phyloP scores from a whole-genome alignment of 176 grass and related monocot genomes.

The Eragrostis curvula region DNA sequence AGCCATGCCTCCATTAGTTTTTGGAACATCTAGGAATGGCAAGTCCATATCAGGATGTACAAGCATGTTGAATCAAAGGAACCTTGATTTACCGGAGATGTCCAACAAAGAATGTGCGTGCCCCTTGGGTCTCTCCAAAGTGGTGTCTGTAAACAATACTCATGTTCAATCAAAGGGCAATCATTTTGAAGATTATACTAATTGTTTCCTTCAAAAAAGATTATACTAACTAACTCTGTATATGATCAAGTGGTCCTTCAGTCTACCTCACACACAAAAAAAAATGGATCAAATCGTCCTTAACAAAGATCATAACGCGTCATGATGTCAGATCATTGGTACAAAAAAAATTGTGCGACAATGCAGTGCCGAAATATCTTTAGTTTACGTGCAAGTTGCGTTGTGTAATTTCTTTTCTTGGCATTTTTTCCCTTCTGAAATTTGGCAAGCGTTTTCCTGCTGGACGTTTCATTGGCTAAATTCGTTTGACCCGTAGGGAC shows the following conservation, averaged over 20 bases:
- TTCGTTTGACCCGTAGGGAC: constrained; percentile 15
- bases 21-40: constrained; percentile 1
- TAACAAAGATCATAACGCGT: not conserved
- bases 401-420: too few species aligned
- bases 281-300: not conserved
- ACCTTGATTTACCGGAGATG: not conserved
- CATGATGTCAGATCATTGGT: not conserved
- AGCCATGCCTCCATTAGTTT: not conserved
- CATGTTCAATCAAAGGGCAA: not conserved
- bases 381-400: not conserved
- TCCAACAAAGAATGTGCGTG: not conserved
- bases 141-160: not conserved
- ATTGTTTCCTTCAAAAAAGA: too few species aligned
- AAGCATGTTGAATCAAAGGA: not conserved
- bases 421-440: constrained; percentile 11
- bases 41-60: not conserved
- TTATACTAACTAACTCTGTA: not conserved
- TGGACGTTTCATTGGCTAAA: constrained; percentile 1
- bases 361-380: not conserved
- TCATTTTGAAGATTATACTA: not conserved
- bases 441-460: not conserved
- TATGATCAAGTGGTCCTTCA: not conserved
- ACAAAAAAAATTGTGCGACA: not conserved
- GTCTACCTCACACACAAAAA: not conserved
- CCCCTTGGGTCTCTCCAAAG: not conserved